These are phyloP conservation scores for Mycocentrospora acerina DNA, from an alignment of 2,329 filamentous ascomycete species.

Conservation along the genomic window DNA sequence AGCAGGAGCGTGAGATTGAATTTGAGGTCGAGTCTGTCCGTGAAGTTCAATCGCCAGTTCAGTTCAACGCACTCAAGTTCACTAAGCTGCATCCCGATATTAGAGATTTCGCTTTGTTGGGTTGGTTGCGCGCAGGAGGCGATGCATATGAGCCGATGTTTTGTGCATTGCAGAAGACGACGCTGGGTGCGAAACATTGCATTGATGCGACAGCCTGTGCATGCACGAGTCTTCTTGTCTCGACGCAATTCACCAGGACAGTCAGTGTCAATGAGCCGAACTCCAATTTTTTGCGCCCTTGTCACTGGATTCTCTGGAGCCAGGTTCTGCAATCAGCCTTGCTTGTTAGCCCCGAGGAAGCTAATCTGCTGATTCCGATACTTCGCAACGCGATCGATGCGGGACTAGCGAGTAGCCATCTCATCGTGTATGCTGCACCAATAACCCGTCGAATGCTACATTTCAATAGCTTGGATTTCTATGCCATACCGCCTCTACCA, in stretches of 20 bases:
- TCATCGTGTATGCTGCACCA: constrained; percentile 62
- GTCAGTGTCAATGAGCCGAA: constrained; percentile 43
- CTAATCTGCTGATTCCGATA: constrained; percentile 54
- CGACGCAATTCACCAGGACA: constrained; percentile 53
- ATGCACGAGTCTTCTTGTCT: constrained; percentile 41
- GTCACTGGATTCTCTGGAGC: constrained; percentile 65
- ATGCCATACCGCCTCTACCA: constrained; percentile 53
- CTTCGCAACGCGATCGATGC: too few relatives aligned
- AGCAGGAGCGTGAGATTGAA: constrained; percentile 52
- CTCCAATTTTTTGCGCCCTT: constrained; percentile 50
- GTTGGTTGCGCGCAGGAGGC: constrained; percentile 43
- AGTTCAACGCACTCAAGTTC: constrained; percentile 47
- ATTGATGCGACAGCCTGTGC: constrained; percentile 12
- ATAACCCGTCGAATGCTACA: constrained; percentile 61
- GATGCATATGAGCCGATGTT: constrained; percentile 48
- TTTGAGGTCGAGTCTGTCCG: constrained; percentile 60
- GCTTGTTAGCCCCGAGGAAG: constrained; percentile 65
- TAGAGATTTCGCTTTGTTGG: constrained; percentile 49
- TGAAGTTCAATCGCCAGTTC: constrained; percentile 52
- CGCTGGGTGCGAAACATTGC: constrained; percentile 39
- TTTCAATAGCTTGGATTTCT: constrained; percentile 59
- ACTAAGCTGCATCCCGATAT: constrained; percentile 53
- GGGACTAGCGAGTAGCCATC: constrained; percentile 38
- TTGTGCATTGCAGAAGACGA: constrained; percentile 43
- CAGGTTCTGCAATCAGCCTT: constrained; percentile 51